Conservation (phyloP, 306 rosid species). For the Prunus salicina region DNA sequence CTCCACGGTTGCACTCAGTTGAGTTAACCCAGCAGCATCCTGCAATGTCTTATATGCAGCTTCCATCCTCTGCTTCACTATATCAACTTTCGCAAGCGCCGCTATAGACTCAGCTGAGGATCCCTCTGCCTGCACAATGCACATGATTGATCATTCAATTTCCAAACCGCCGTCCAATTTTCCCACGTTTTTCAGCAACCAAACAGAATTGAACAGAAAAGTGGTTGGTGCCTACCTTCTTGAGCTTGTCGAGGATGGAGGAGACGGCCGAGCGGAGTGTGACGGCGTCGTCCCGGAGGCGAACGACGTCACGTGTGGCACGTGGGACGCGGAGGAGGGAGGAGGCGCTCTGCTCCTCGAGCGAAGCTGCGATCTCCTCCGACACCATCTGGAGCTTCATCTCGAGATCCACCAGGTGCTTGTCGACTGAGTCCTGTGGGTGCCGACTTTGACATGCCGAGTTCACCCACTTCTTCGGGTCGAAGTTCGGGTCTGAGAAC, state of each 20-base stretch:
- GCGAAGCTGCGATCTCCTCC: conserved; percentile 90
- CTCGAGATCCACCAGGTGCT: conserved; percentile 81
- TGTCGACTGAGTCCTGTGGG: conserved; percentile 76
- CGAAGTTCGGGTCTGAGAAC: conserved; percentile 75
- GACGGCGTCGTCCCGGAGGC: conserved; percentile 89
- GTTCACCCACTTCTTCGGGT: conserved; percentile 95
- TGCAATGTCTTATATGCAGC: conserved; percentile 90
- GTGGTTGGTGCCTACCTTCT: conserved; percentile 47
- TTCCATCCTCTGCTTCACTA: conserved; percentile 99
- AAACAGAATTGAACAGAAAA: neutral
- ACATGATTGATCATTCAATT: conserved; percentile 2
- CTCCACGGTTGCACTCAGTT: conserved; percentile 91
- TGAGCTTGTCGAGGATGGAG: conserved; percentile 84
- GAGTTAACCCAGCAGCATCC: conserved; percentile 99
- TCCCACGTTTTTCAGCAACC: conserved; percentile 9
- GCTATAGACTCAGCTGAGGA: conserved; percentile 93
- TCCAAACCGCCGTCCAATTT: neutral
- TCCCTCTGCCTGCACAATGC: conserved; percentile 79
- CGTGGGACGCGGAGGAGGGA: conserved; percentile 95
- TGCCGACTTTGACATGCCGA: conserved; percentile 86
- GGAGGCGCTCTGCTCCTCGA: conserved; percentile 89
- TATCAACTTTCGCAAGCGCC: conserved; percentile 88
- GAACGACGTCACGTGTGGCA: conserved; percentile 85
- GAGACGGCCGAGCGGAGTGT: conserved; percentile 83
- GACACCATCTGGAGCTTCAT: conserved; percentile 96